phyloP scores from a whole-genome alignment of 2,329 filamentous ascomycete genomes.

The Anthostomella pinea region DNA sequence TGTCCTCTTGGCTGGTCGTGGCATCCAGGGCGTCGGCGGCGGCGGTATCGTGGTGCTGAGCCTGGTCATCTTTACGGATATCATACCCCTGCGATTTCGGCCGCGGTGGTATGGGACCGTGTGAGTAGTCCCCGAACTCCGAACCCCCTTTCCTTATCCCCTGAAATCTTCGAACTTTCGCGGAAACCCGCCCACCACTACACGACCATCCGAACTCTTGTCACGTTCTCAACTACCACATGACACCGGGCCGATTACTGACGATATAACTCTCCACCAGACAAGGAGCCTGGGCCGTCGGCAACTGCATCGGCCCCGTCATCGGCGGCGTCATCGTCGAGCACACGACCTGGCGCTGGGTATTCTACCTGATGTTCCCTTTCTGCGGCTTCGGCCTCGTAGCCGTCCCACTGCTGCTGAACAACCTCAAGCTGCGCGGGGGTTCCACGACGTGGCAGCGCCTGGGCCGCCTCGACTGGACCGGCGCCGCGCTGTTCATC shows the following conservation, averaged over 20 bases:
- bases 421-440: constrained; percentile 33
- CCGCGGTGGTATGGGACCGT: constrained; percentile 36
- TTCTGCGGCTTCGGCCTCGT: constrained; percentile 37
- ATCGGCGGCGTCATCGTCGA: constrained; percentile 35
- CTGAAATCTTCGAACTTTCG: no score
- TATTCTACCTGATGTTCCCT: constrained; percentile 46
- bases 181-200: no score
- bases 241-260: no score
- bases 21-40: constrained; percentile 36
- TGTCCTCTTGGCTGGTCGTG: constrained; percentile 29
- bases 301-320: constrained; percentile 38
- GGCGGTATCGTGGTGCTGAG: constrained; percentile 37
- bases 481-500: constrained; percentile 42
- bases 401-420: constrained; percentile 38
- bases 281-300: constrained; percentile 39
- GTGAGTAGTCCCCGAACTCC: no score
- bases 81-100: constrained; percentile 37
- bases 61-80: constrained; percentile 37
- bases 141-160: no score
- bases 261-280: no score
- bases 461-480: constrained; percentile 39
- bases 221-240: no score
- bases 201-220: no score
- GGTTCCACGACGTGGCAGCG: constrained; percentile 29
- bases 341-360: constrained; percentile 42